Evolutionary conservation across 78 protist genomes (phyloP).

Genomic region (Dictyostelium capitatum): DNA sequence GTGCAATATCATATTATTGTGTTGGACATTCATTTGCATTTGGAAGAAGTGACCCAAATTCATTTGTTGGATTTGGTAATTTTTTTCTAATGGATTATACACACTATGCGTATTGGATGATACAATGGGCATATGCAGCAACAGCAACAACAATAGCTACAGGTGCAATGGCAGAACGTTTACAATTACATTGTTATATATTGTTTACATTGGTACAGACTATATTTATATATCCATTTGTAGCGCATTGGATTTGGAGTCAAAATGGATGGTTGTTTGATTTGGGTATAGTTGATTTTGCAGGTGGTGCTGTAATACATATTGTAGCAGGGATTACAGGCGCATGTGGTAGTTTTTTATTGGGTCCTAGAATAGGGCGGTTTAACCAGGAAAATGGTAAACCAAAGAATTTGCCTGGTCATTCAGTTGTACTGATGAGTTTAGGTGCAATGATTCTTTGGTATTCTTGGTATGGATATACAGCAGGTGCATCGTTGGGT

Average conservation of each 20-base stretch:
- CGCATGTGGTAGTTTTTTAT: slow-evolving; percentile 57
- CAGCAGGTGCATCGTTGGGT: slow-evolving; percentile 47
- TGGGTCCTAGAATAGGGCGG: slow-evolving; percentile 71
- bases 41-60: slow-evolving; percentile 24
- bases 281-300: slow-evolving; percentile 64
- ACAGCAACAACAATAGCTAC: slow-evolving; percentile 80
- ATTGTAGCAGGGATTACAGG: slow-evolving; percentile 73
- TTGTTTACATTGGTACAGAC: slow-evolving; percentile 64
- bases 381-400: slow-evolving; percentile 62
- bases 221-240: slow-evolving; percentile 60
- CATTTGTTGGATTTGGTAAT: slow-evolving; percentile 58
- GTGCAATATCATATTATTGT: slow-evolving; percentile 69
- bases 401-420: slow-evolving; percentile 67
- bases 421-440: slow-evolving; percentile 41
- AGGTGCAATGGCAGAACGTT: slow-evolving; percentile 79
- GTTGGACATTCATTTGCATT: slow-evolving; percentile 77
- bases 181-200: slow-evolving; percentile 61
- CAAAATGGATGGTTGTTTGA: slow-evolving; percentile 57
- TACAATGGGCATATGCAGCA: slow-evolving; percentile 79
- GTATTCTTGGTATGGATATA: slow-evolving; percentile 81
- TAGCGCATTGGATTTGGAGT: slow-evolving; percentile 76
- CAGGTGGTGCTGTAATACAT: slow-evolving; percentile 70
- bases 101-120: slow-evolving; percentile 69
- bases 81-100: slow-evolving; percentile 46
- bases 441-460: slow-evolving; percentile 79